Conservation (phyloP, 225 moss, liverwort and hornwort species). For the Bryoerythrophyllum caledonicum region DNA sequence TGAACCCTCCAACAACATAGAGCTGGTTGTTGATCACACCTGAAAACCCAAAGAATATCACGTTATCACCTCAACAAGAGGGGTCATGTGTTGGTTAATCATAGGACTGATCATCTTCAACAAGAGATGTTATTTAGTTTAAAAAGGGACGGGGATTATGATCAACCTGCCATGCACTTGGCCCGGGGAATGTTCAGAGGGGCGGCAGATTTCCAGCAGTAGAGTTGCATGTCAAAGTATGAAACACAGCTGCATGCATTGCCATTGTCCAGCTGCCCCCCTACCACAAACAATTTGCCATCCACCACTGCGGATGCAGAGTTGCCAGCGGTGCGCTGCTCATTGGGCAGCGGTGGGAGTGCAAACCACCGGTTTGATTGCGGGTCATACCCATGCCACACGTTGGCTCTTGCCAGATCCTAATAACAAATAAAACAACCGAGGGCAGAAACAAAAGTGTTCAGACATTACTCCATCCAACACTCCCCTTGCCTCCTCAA, state of each 20-base stretch:
- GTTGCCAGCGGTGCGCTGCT: constrained; percentile 84
- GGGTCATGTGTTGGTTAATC: too few species aligned
- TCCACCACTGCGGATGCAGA: constrained; percentile 96
- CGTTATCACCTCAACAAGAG: constrained; percentile 10
- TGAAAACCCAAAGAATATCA: constrained; percentile 27
- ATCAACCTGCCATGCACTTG: constrained; percentile 95
- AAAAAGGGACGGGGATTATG: neutral
- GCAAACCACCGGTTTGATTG: constrained; percentile 90
- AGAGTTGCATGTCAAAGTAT: constrained; percentile 92
- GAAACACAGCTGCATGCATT: constrained; percentile 88
- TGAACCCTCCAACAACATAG: constrained; percentile 91
- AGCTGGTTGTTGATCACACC: constrained; percentile 92
- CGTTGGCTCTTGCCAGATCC: constrained; percentile 79
- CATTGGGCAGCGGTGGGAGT: constrained; percentile 80
- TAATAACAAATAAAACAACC: constrained; percentile 28
- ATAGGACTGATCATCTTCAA: neutral
- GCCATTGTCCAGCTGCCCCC: constrained; percentile 86
- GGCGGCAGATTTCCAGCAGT: constrained; percentile 90
- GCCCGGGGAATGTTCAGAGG: constrained; percentile 78
- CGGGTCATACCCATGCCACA: constrained; percentile 98
- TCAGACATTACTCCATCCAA: constrained; percentile 41
- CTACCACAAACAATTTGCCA: constrained; percentile 93
- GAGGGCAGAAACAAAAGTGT: constrained; percentile 27
- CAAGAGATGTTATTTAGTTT: neutral
- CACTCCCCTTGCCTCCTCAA: constrained; percentile 18